Conservation (phyloP, 2,329 filamentous ascomycete genomes). For the Colletotrichum gloeosporioides region DNA sequence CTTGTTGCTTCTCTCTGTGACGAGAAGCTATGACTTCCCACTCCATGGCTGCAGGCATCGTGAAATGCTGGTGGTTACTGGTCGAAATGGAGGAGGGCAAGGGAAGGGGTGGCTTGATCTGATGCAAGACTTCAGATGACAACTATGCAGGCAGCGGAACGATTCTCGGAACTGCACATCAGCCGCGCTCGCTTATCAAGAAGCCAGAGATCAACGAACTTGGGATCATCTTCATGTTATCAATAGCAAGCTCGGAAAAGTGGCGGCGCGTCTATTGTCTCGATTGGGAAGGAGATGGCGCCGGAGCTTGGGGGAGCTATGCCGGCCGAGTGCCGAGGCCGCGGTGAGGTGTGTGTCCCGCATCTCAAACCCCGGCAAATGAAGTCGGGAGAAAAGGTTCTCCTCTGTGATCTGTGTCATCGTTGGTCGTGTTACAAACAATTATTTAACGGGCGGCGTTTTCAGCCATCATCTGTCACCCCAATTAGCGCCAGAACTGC, state of each 20-base stretch:
- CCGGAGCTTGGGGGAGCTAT: background rate
- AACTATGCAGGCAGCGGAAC: background rate
- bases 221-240: background rate
- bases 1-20: slow-evolving; percentile 7
- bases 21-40: slow-evolving; percentile 18
- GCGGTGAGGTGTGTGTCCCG: background rate
- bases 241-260: background rate
- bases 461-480: background rate
- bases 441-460: background rate
- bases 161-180: background rate
- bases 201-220: background rate
- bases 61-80: background rate
- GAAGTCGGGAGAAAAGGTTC: background rate
- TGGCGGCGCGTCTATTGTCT: background rate
- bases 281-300: background rate
- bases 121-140: background rate
- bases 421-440: background rate
- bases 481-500: background rate
- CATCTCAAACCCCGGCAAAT: background rate
- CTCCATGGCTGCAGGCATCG: background rate
- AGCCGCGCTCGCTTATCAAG: background rate
- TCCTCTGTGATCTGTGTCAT: background rate
- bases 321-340: background rate
- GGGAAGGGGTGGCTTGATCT: background rate
- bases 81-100: background rate